These are phyloP conservation scores for Globisporangium abappressorium DNA, from an alignment of 352 stramenopile genomes.

Conservation along the genomic window DNA sequence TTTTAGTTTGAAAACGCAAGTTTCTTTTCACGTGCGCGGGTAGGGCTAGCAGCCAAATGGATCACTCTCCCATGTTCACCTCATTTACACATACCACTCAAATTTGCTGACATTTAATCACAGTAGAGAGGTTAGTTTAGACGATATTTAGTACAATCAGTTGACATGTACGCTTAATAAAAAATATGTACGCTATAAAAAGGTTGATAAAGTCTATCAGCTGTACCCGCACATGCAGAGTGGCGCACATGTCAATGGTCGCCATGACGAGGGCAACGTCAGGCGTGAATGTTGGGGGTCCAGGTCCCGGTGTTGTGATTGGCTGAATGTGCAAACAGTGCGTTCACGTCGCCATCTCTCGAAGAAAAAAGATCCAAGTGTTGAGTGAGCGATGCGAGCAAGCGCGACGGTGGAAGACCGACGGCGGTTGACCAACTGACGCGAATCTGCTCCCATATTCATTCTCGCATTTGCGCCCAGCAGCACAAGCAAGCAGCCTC, in stretches of 20 bases:
- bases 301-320: slow-evolving; percentile 13
- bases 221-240: background rate
- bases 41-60: background rate
- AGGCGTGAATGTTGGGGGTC: slow-evolving; percentile 8
- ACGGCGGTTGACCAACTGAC: background rate
- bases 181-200: background rate
- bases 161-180: too few species aligned
- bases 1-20: background rate
- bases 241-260: slow-evolving; percentile 7
- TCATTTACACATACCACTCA: background rate
- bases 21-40: background rate
- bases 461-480: slow-evolving; percentile 18
- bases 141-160: too few species aligned
- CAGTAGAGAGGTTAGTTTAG: too few species aligned
- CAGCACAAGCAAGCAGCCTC: slow-evolving; percentile 8
- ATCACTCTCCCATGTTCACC: background rate
- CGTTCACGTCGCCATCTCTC: slow-evolving; percentile 12
- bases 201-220: background rate
- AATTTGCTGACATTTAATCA: too few species aligned
- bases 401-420: background rate
- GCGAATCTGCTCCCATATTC: background rate
- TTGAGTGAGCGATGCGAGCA: background rate
- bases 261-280: slow-evolving; percentile 17
- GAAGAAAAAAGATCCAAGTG: slow-evolving; percentile 11
- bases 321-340: slow-evolving; percentile 19